phyloP scores from a whole-genome alignment of 2,329 filamentous ascomycete species.

The Aspergillus sp. region DNA sequence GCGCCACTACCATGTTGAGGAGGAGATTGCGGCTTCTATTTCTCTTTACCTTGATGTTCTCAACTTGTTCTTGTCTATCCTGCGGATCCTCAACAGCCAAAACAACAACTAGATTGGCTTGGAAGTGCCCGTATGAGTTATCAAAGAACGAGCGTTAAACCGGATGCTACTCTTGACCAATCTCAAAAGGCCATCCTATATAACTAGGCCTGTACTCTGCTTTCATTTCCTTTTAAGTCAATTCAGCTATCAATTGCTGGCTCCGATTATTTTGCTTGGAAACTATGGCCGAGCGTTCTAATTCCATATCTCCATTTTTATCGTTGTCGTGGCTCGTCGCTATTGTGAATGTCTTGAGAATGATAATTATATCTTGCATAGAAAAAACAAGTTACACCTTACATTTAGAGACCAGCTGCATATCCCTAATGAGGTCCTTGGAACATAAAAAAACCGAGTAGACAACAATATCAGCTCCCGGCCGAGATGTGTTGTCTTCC shows the following conservation, averaged over 20 bases:
- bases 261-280: neutral
- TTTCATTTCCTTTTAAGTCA: neutral
- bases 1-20: conserved; percentile 94
- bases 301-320: neutral
- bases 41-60: conserved; percentile 94
- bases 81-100: conserved; percentile 95
- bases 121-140: neutral
- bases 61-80: conserved; percentile 93
- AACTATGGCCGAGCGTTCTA: neutral
- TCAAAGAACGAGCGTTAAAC: neutral
- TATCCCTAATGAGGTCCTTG: neutral
- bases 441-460: no score
- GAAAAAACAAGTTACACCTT: neutral
- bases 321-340: neutral
- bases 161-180: no score
- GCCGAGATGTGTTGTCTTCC: neutral
- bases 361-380: neutral
- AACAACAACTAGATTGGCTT: conserved; percentile 70
- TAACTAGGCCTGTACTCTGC: neutral
- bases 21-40: conserved; percentile 94
- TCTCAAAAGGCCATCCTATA: neutral
- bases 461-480: no score
- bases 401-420: neutral
- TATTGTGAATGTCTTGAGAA: neutral
- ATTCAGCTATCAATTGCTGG: neutral